Conservation (phyloP, 2,329 filamentous ascomycete species). For the Colletotrichum neosansevieriae region DNA sequence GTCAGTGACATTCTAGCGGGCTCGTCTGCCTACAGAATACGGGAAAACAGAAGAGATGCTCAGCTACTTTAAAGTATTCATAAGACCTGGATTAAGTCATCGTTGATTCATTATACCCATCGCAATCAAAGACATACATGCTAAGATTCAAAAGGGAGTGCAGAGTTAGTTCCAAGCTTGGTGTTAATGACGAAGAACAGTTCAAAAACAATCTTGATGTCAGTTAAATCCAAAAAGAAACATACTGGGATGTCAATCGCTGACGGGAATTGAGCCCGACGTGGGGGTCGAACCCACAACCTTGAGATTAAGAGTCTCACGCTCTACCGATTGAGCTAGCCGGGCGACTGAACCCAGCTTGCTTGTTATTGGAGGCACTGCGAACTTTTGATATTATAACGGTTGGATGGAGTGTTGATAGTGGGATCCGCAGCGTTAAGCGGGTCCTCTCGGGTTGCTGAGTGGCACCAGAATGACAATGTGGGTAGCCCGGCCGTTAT, state of each 20-base stretch:
- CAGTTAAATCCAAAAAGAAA: background rate
- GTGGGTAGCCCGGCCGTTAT: too few relatives aligned
- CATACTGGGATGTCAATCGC: conserved; percentile 12
- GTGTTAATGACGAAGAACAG: too few relatives aligned
- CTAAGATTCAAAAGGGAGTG: too few relatives aligned
- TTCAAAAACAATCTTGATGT: background rate
- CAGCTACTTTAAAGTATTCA: too few relatives aligned
- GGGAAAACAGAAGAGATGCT: too few relatives aligned
- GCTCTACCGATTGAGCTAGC: conserved; percentile 80
- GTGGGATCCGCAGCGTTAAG: background rate
- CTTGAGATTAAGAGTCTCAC: conserved; percentile 77
- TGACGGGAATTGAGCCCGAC: conserved; percentile 38
- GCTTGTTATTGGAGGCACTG: background rate
- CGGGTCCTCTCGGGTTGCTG: background rate
- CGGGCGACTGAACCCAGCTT: conserved; percentile 52
- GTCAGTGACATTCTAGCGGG: too few relatives aligned
- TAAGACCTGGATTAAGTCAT: too few relatives aligned
- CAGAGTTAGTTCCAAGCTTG: too few relatives aligned
- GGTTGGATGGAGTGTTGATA: background rate
- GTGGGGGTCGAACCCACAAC: conserved; percentile 63
- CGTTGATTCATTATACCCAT: too few relatives aligned
- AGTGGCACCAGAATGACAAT: too few relatives aligned
- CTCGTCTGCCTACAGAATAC: too few relatives aligned
- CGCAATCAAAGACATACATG: too few relatives aligned
- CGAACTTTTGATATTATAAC: background rate